Base-by-base conservation (phyloP, 345 rosid species). In the Melaleuca alternifolia region DNA sequence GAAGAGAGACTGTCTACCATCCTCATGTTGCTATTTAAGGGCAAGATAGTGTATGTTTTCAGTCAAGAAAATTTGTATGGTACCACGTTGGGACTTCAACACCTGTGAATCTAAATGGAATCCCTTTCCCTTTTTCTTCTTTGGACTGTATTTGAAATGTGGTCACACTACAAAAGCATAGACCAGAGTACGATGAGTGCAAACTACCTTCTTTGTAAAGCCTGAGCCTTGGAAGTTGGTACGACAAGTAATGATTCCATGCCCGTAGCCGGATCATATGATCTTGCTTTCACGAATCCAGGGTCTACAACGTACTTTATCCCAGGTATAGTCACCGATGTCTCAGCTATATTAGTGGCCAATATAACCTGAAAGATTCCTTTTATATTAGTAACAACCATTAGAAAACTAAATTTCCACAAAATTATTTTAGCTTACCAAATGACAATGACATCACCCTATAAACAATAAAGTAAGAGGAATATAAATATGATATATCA, bases 231-330 rank as follows among this genome's bases (percentile, higher is more conserved):
- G 81, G 99, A 97, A 83, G 93, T 92, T 85, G 97, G 98, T 90
- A 95, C 91, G 75, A 95, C 85, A 85, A 90, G 87, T 92, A 97
- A 89, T 50, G 98, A 95, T 89, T 97, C 98, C 92, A 97, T 93
- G 82, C 98, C 99, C 89, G 92, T 96, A 86, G 85, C 87, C 0
- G 98, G 97, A 90, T 96, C 95, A 92, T 95, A 97, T 51, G 90
- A 90, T 50, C 98, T 95, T 37, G 98, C 95, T 91, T 96, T 97
- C 50, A 96, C 97, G 86, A 95, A 91, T 71, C 99, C 99, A 88
- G 99, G 94, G 90, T 97, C 99, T 87, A 97, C 88, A 83, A 97
- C 98, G n/a, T n/a, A n/a, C n/a, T n/a, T n/a, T n/a, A n/a, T n/a
- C n/a, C n/a, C n/a, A n/a, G n/a, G n/a, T n/a, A n/a, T n/a, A n/a